Evolutionary conservation across 768 basidiomycete genomes (phyloP).

Genomic region (Austroboletus festivus): DNA sequence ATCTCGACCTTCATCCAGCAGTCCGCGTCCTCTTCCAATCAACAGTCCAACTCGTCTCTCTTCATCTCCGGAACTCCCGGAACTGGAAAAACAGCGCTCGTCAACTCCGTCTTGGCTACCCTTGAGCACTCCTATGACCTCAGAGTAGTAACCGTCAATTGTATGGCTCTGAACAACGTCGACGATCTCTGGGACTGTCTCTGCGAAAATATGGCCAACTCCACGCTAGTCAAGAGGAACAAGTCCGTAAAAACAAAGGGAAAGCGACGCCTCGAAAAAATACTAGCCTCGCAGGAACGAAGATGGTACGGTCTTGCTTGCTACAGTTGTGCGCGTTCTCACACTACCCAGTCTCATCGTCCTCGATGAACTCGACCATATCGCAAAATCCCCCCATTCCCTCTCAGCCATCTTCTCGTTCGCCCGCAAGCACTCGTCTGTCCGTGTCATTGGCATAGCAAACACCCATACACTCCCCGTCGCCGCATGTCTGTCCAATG

Average conservation of each 20-base stretch:
- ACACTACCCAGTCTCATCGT: conserved; percentile 57
- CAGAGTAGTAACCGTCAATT: conserved; percentile 64
- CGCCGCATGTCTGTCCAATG: conserved; percentile 38
- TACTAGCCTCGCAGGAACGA: conserved; percentile 40
- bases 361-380: conserved; percentile 86
- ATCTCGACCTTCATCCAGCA: no score
- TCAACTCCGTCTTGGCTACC: conserved; percentile 59
- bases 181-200: conserved; percentile 72
- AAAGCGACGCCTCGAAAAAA: conserved; percentile 44
- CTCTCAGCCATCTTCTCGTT: conserved; percentile 66
- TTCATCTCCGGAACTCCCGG: conserved; percentile 95
- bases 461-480: conserved; percentile 85
- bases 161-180: conserved; percentile 70
- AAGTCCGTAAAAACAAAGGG: conserved; percentile 44
- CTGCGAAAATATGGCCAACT: conserved; percentile 47
- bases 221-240: conserved; percentile 34
- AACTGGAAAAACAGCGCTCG: conserved; percentile 86
- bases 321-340: conserved; percentile 13
- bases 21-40: conserved; percentile 39
- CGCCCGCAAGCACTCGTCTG: conserved; percentile 48
- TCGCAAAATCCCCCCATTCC: conserved; percentile 56
- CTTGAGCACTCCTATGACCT: conserved; percentile 38
- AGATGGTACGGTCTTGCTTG: conserved; percentile 46
- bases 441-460: conserved; percentile 81
- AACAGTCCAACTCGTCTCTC: conserved; percentile 43